Percentiles rank a stretch among this genome's conserved stretches.
Evolutionary conservation across 768 basidiomycete species (phyloP).

Genomic region (Daedaleopsis nitida): DNA sequence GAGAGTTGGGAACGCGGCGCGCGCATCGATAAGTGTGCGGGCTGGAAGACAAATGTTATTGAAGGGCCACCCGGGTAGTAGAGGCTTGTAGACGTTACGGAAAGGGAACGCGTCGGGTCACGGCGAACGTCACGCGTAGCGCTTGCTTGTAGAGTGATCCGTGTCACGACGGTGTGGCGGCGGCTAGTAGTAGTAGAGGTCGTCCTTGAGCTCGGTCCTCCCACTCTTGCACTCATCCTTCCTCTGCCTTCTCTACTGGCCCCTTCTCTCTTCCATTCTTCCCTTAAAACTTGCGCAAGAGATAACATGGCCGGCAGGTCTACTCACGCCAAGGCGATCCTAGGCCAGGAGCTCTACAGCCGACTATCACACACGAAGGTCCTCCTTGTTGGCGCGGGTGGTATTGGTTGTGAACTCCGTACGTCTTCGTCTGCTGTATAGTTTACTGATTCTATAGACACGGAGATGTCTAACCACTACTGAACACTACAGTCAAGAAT

Average conservation of each 20-base stretch:
- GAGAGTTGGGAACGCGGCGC: too few relatives aligned
- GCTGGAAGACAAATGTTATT: too few relatives aligned
- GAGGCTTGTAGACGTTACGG: too few relatives aligned
- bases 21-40: too few relatives aligned
- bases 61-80: too few relatives aligned
- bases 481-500: conserved; percentile 76
- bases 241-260: not conserved
- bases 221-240: not conserved
- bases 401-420: conserved; percentile 97
- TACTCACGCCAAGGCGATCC: conserved; percentile 72
- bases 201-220: not conserved
- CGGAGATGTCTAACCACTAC: not conserved
- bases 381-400: conserved; percentile 92
- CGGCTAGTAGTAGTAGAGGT: not conserved
- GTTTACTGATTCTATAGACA: not conserved
- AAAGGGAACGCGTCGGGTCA: conserved; percentile 1
- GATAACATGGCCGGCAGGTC: conserved; percentile 37
- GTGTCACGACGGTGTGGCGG: conserved; percentile 2
- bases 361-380: conserved; percentile 67
- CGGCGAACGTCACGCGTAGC: not conserved
- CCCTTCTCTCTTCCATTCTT: not conserved
- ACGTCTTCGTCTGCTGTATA: conserved; percentile 31
- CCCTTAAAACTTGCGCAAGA: not conserved
- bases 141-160: not conserved
- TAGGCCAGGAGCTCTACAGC: conserved; percentile 71